These are phyloP conservation scores for Leccinum subgranulosum DNA, from an alignment of 768 basidiomycete species.

Conservation along the genomic window DNA sequence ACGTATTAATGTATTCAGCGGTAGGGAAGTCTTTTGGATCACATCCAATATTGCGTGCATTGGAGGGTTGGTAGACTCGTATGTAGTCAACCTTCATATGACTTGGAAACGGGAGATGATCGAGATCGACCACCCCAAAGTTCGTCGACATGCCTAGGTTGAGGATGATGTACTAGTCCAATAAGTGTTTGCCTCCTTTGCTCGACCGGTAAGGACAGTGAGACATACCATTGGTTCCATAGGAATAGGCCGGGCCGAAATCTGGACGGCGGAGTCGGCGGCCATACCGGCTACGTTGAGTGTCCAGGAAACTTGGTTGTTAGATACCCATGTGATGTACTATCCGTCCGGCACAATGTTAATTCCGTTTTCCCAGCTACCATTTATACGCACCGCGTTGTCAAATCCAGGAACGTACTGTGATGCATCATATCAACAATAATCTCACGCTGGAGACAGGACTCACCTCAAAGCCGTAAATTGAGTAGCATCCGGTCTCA, in stretches of 20 bases:
- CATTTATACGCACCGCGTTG: constrained; percentile 41
- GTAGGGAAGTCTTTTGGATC: constrained; percentile 68
- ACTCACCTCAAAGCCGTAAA: constrained; percentile 76
- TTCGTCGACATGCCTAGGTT: constrained; percentile 60
- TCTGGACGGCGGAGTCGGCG: constrained; percentile 54
- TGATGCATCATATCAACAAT: not conserved
- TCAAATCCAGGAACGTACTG: constrained; percentile 58
- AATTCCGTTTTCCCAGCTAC: not conserved
- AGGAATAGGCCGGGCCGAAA: constrained; percentile 66
- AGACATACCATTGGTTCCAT: constrained; percentile 80
- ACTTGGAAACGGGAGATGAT: constrained; percentile 48
- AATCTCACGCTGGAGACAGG: not conserved
- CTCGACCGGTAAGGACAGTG: not conserved
- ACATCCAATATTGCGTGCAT: constrained; percentile 69
- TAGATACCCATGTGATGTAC: constrained; percentile 86
- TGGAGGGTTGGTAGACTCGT: constrained; percentile 68
- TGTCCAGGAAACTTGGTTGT: constrained; percentile 71
- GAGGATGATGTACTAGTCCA: constrained; percentile 46
- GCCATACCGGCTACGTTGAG: constrained; percentile 65
- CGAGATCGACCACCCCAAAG: constrained; percentile 57
- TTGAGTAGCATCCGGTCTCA: constrained; percentile 56
- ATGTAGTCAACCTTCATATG: constrained; percentile 53
- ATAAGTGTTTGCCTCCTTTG: not conserved
- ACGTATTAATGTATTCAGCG: constrained; percentile 65
- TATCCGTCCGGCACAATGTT: constrained; percentile 20